A percentile compares a stretch with the other conserved stretches of the same genome.
These are phyloP conservation scores for Phylloporus sp. DNA, from an alignment of 768 basidiomycete species.

Conservation along the genomic window DNA sequence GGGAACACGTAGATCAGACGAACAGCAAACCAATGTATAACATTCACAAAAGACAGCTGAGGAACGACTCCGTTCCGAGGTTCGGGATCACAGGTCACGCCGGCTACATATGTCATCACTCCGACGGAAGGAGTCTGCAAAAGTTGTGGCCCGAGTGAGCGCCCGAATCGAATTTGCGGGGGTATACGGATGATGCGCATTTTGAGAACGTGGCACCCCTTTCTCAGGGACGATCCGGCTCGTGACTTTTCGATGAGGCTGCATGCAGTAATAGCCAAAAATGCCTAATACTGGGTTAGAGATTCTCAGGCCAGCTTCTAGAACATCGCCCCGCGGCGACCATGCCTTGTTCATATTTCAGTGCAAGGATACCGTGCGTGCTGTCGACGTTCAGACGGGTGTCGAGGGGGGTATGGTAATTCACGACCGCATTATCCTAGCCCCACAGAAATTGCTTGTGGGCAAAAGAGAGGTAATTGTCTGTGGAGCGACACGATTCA, in stretches of 20 bases:
- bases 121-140: slow-evolving; percentile 13
- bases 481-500: slow-evolving; percentile 6
- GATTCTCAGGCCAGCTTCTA: slow-evolving; percentile 9
- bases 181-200: neutral
- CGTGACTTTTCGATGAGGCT: slow-evolving; percentile 15
- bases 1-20: neutral
- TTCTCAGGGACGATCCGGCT: slow-evolving; percentile 5
- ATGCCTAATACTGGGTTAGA: neutral
- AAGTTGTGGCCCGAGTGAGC: neutral
- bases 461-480: slow-evolving; percentile 13
- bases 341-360: slow-evolving; percentile 1
- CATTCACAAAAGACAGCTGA: neutral
- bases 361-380: too few relatives aligned
- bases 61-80: neutral
- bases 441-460: slow-evolving; percentile 2
- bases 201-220: neutral
- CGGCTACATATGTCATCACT: neutral
- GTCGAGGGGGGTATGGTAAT: neutral
- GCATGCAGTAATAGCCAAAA: slow-evolving; percentile 1
- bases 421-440: neutral
- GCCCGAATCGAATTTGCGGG: neutral
- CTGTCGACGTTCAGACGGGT: neutral
- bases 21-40: neutral
- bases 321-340: slow-evolving; percentile 9
- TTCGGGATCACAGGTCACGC: neutral